Conservation (phyloP, 805 yeast genomes). For the Wickerhamomyces ciferrii region DNA sequence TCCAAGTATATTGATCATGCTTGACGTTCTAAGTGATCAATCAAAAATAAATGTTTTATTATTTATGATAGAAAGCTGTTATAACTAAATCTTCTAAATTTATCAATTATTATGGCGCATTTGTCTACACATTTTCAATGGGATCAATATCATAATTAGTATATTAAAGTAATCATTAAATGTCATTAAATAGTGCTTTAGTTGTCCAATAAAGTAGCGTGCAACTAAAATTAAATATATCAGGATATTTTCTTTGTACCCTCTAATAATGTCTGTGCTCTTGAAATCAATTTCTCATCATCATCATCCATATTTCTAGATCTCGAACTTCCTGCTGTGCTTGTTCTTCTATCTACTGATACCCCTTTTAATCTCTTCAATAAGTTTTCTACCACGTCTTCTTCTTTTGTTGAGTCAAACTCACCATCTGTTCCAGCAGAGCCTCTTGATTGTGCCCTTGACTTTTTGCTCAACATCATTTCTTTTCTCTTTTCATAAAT, state of each 20-base stretch:
- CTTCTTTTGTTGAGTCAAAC: conserved; percentile 5
- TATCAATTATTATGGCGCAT: too few species aligned
- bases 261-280: conserved; percentile 22
- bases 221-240: neutral
- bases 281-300: conserved; percentile 12
- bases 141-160: too few species aligned
- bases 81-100: too few species aligned
- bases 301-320: conserved; percentile 2
- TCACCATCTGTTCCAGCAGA: conserved; percentile 10
- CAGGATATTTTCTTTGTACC: conserved; percentile 14
- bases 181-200: neutral
- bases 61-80: too few species aligned
- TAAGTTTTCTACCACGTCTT: conserved; percentile 70
- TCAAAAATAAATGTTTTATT: too few species aligned
- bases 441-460: conserved; percentile 9
- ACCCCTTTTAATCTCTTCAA: conserved; percentile 82
- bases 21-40: too few species aligned
- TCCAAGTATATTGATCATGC: too few species aligned
- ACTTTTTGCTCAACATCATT: conserved; percentile 28
- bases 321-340: conserved; percentile 9
- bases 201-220: too few species aligned
- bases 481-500: conserved; percentile 73
- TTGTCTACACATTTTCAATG: too few species aligned
- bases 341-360: conserved; percentile 41
- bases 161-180: neutral